phyloP scores from a whole-genome alignment of 805 yeast genomes.

The Metschnikowia drakensbergensis region DNA sequence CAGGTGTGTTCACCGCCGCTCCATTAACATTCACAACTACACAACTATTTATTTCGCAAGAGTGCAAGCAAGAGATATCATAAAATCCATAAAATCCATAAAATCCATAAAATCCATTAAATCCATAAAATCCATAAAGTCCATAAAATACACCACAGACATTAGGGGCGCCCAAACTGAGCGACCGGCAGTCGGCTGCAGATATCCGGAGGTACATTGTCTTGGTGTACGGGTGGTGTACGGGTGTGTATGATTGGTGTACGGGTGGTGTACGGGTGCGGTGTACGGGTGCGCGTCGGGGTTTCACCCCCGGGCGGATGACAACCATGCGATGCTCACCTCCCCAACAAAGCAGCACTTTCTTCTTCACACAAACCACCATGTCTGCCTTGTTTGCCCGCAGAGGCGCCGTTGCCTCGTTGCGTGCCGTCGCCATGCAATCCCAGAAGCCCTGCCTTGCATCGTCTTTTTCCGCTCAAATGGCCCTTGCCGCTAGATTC shows the following conservation, averaged over 20 bases:
- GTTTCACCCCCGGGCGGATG: constrained; percentile 27
- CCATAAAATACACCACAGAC: no score
- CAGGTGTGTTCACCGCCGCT: no score
- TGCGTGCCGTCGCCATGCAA: constrained; percentile 24
- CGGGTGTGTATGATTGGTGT: background rate
- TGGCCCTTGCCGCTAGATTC: constrained; percentile 29
- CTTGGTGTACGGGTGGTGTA: background rate
- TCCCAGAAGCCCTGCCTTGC: constrained; percentile 17
- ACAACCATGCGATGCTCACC: constrained; percentile 26
- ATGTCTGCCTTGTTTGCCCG: constrained; percentile 39
- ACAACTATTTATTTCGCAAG: no score
- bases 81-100: no score
- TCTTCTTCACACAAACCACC: constrained; percentile 31
- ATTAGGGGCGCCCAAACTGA: no score
- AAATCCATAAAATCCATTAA: no score
- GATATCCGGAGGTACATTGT: background rate
- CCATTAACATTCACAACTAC: no score
- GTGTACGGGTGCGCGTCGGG: constrained; percentile 17
- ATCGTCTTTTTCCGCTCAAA: constrained; percentile 23
- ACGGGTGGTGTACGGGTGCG: background rate
- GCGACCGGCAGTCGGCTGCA: background rate
- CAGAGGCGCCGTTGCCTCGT: constrained; percentile 26
- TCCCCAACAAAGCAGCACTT: constrained; percentile 8
- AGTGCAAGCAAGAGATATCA: no score
- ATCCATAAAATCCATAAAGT: no score